Conservation (phyloP, 805 yeast genomes). For the Yamadazyma paraphyllophila region DNA sequence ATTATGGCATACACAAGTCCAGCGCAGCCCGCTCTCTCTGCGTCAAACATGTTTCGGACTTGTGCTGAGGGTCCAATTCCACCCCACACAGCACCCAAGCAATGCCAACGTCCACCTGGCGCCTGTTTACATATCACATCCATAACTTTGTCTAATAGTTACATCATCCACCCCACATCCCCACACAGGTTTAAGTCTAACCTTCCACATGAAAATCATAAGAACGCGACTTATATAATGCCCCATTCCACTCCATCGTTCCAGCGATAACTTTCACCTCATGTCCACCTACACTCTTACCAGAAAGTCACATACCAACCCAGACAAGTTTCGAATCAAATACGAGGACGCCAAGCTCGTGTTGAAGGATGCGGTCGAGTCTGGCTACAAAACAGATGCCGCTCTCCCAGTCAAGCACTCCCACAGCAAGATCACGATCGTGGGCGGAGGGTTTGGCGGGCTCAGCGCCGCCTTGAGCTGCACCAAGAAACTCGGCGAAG, state of each 20-base stretch:
- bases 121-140: too few species aligned
- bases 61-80: too few species aligned
- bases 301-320: conserved; percentile 31
- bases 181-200: background rate
- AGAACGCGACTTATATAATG: background rate
- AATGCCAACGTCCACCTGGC: too few species aligned
- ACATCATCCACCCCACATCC: background rate
- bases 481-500: conserved; percentile 23
- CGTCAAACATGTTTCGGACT: too few species aligned
- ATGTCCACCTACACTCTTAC: conserved; percentile 26
- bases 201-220: too few species aligned
- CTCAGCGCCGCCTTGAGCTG: conserved; percentile 30
- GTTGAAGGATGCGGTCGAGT: conserved; percentile 19
- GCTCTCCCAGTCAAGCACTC: conserved; percentile 21
- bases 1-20: background rate
- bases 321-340: conserved; percentile 28
- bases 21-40: too few species aligned
- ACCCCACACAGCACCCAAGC: too few species aligned
- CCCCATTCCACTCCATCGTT: background rate
- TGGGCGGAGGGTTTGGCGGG: conserved; percentile 44
- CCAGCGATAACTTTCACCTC: too few species aligned
- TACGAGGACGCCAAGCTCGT: conserved; percentile 25
- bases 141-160: too few species aligned
- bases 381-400: conserved; percentile 1
- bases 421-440: conserved; percentile 30